Base-by-base conservation (phyloP, 2,329 filamentous ascomycete species). In the Tolypocladium tropicale region DNA sequence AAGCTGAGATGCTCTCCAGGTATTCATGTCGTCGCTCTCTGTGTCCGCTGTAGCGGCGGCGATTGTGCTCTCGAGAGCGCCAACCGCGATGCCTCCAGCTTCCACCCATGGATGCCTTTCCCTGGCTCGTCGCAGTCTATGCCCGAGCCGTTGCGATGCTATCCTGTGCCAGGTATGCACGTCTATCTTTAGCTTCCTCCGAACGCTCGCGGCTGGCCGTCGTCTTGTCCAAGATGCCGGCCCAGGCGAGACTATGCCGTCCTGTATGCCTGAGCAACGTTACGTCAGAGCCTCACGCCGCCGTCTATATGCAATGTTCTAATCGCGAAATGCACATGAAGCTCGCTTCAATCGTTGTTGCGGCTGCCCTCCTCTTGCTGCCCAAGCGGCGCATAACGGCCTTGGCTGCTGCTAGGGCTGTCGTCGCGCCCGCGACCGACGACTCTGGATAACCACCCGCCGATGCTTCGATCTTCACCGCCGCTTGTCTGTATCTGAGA, bases 401-500 rank as follows among this genome's bases (percentile, higher is more conserved):
- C 72, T 60, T 74, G 72, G 12, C 70, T 66, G 52, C 72, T 74
- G 54, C 68, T 67, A 21, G 64, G 59, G 60, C 72, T 73, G 50
- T 69, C 67, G 5, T 71, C 70, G 32, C 73, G 68, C 55, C 71
- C 72, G 34, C 72, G 68, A 21, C 70, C 65, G 7, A 74, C 72
- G 14, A 76, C 69, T 54, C 73, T 65, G 3, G 72, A 74, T 7
- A 76, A 59, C 79, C 80, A 83, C 10, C 78, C 78, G 30, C 77
- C 74, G 37, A 82, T 71, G 56, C 76, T 69, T 57, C 74, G 68
- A n/a, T 72, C 68, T 14, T 70, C 70, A 3, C 65, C 68, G 28
- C 69, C 66, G 36, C 61, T 63, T 3, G 61, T 61, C 60, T 68
- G 67, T 4, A 61, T 63, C 54, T 72, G 72, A 4, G 73, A 71